A percentile compares a stretch with the other conserved stretches of the same genome.
phyloP scores from a whole-genome alignment of 108 stramenopile genomes.

The Fragilariopsis cylindrus region DNA sequence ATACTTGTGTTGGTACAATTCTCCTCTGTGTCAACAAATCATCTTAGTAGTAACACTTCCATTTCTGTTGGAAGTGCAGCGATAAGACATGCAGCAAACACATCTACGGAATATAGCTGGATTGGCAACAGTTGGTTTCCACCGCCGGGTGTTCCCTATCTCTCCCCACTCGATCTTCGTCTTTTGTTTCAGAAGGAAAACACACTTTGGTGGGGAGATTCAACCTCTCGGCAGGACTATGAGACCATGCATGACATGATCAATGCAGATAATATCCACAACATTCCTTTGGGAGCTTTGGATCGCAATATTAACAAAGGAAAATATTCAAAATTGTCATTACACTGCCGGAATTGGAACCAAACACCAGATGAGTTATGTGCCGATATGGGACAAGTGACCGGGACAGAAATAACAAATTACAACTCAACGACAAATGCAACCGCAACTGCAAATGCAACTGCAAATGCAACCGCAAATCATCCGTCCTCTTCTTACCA shows the following conservation, averaged over 20 bases:
- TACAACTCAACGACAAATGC: not conserved
- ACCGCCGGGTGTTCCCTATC: conserved; percentile 13
- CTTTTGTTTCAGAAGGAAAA: not conserved
- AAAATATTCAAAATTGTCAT: not conserved
- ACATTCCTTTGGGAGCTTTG: not conserved
- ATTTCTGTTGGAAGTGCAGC: too few species aligned
- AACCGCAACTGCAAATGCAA: not conserved
- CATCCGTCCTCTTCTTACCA: not conserved
- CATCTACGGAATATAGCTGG: not conserved
- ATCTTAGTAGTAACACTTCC: too few species aligned
- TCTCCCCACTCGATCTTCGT: not conserved
- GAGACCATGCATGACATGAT: conserved; percentile 11
- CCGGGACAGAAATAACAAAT: not conserved
- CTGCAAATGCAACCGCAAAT: not conserved
- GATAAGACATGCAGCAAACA: too few species aligned
- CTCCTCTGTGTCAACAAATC: too few species aligned
- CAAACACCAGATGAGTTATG: not conserved
- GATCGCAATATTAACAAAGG: not conserved
- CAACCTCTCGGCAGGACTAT: conserved; percentile 8
- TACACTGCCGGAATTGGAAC: not conserved
- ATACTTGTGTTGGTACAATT: too few species aligned
- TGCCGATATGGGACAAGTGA: not conserved
- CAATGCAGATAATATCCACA: not conserved
- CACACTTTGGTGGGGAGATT: conserved; percentile 14
- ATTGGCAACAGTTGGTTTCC: conserved; percentile 14